A percentile compares a stretch with the other conserved stretches of the same genome.
These are phyloP conservation scores for Alternaria sp. DNA, from an alignment of 2,329 filamentous ascomycete species.

Conservation along the genomic window DNA sequence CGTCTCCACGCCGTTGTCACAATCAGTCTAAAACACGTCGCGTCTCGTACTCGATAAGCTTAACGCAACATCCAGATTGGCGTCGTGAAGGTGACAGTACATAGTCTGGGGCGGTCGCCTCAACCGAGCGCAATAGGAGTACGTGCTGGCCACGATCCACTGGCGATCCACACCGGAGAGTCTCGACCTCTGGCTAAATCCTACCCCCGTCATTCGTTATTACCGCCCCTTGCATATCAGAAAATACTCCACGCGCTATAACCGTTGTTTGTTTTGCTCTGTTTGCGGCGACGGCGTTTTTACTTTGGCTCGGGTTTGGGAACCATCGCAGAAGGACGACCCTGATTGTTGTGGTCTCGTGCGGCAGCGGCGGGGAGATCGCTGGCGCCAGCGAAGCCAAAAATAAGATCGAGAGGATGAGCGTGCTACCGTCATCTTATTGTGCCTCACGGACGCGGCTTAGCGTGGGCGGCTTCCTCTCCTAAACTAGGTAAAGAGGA, in stretches of 20 bases:
- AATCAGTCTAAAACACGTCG: neutral
- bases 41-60: conserved; percentile 9
- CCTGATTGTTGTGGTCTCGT: neutral
- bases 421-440: conserved; percentile 11
- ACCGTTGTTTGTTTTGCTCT: neutral
- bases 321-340: neutral
- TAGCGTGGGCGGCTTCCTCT: conserved; percentile 17
- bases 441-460: conserved; percentile 16
- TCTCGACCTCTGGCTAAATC: conserved; percentile 13
- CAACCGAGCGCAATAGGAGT: conserved; percentile 3
- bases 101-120: conserved; percentile 12
- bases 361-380: neutral
- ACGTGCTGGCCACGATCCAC: conserved; percentile 7
- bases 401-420: conserved; percentile 19
- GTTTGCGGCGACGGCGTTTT: neutral
- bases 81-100: neutral
- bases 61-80: conserved; percentile 4
- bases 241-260: conserved; percentile 2
- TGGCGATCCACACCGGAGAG: conserved; percentile 4
- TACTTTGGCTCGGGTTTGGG: conserved; percentile 1
- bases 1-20: conserved; percentile 2
- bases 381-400: conserved; percentile 7
- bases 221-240: conserved; percentile 13
- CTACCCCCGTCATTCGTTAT: conserved; percentile 13
- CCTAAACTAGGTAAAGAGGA: conserved; percentile 4